Conservation (phyloP, 805 yeast species). For the Metschnikowia santaceciliae region DNA sequence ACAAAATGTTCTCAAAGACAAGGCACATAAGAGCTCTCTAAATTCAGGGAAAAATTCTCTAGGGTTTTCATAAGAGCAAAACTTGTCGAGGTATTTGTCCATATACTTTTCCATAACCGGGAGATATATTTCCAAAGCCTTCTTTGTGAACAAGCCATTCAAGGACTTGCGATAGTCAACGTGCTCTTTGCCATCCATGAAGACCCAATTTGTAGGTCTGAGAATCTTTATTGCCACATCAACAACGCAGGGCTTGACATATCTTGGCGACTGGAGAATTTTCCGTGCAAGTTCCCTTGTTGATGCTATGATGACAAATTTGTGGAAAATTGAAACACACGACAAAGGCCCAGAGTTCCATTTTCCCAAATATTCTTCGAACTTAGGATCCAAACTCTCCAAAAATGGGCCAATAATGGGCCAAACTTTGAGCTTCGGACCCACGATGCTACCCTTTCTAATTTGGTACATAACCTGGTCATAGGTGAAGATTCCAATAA, state of each 20-base stretch:
- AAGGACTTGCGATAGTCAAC: constrained; percentile 87
- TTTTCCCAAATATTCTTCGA: constrained; percentile 86
- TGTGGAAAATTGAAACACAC: constrained; percentile 97
- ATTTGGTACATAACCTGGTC: constrained; percentile 78
- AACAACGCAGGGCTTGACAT: constrained; percentile 95
- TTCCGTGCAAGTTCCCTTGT: constrained; percentile 19
- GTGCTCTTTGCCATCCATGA: constrained; percentile 93
- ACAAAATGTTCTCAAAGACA: constrained; percentile 89
- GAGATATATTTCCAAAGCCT: constrained; percentile 77
- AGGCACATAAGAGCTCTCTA: constrained; percentile 94
- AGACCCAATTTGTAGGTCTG: constrained; percentile 97
- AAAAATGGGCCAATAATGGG: constrained; percentile 96
- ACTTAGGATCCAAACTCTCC: constrained; percentile 92
- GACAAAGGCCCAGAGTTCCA: constrained; percentile 94
- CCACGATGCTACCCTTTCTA: constrained; percentile 85
- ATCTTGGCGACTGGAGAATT: constrained; percentile 56
- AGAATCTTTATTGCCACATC: constrained; percentile 93
- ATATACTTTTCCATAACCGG: constrained; percentile 82
- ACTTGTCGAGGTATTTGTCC: constrained; percentile 73
- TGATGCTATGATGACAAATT: constrained; percentile 67
- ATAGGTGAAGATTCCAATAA: constrained; percentile 50
- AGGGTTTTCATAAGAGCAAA: constrained; percentile 62
- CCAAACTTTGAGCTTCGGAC: constrained; percentile 84
- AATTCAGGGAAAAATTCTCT: constrained; percentile 84
- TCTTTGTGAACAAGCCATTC: constrained; percentile 82